phyloP scores from a whole-genome alignment of 371 early-diverging fungal species.

The Dichotomocladium elegans region DNA sequence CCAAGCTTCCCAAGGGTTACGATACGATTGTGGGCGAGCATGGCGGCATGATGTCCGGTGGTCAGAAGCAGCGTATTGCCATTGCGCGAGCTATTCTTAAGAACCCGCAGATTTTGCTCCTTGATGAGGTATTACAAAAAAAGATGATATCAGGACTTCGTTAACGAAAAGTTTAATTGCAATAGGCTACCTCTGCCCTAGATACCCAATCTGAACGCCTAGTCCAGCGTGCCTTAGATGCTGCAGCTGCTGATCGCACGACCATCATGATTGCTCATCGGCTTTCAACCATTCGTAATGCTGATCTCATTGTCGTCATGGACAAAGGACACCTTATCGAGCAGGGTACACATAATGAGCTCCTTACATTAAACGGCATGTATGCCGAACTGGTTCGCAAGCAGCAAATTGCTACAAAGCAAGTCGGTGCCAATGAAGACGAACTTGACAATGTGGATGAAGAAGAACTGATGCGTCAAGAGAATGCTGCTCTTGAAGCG shows the following conservation, averaged over 20 bases:
- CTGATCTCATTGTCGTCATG: conserved; percentile 76
- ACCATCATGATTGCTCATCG: conserved; percentile 88
- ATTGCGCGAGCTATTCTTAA: conserved; percentile 35
- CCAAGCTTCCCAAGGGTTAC: conserved; percentile 65
- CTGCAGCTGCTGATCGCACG: conserved; percentile 65
- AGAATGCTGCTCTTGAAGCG: neutral
- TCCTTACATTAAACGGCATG: conserved; percentile 32
- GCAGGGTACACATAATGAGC: conserved; percentile 57
- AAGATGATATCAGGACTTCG: conserved; percentile 12
- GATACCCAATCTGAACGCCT: conserved; percentile 70
- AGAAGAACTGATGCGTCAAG: conserved; percentile 18
- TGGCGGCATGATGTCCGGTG: conserved; percentile 73
- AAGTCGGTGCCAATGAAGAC: conserved; percentile 13
- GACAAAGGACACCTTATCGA: conserved; percentile 61
- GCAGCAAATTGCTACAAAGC: conserved; percentile 30
- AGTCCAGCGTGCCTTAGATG: conserved; percentile 72
- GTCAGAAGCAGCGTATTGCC: conserved; percentile 52
- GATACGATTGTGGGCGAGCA: conserved; percentile 67
- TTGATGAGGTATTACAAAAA: conserved; percentile 21
- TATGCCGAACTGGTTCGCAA: conserved; percentile 46
- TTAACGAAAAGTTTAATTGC: conserved; percentile 20
- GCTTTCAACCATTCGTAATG: conserved; percentile 65
- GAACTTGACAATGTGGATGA: neutral
- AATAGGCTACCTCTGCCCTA: conserved; percentile 68
- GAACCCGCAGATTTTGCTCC: conserved; percentile 22